Evolutionary conservation across 2,329 filamentous ascomycete species (phyloP).

Genomic region (Colletotrichum sp.): DNA sequence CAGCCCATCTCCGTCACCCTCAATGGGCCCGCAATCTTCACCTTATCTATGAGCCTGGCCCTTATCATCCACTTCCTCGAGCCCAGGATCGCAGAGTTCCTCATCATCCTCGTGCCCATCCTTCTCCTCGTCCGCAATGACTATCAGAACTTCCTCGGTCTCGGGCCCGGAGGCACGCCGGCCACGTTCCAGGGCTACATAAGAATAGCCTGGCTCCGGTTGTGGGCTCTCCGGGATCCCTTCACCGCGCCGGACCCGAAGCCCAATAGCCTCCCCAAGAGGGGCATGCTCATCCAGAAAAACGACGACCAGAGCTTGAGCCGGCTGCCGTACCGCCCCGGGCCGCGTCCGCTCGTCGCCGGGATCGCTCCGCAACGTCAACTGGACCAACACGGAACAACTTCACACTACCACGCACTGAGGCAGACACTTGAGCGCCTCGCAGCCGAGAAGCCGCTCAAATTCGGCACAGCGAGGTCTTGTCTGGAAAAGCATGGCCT

Average conservation of each 20-base stretch:
- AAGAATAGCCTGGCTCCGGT: constrained; percentile 72
- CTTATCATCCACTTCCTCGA: constrained; percentile 57
- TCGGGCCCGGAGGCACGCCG: constrained; percentile 83
- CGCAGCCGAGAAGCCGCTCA: constrained; percentile 45
- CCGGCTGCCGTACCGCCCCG: constrained; percentile 65
- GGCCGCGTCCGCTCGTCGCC: constrained; percentile 68
- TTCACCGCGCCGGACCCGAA: constrained; percentile 62
- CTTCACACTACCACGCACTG: constrained; percentile 60
- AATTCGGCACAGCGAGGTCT: constrained; percentile 67
- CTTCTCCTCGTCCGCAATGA: constrained; percentile 67
- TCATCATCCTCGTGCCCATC: constrained; percentile 55
- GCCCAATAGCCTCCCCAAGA: constrained; percentile 53
- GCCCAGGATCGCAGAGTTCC: constrained; percentile 49
- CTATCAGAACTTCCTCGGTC: constrained; percentile 75
- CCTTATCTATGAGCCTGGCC: constrained; percentile 50
- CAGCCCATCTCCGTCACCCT: constrained; percentile 59
- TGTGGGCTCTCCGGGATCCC: constrained; percentile 76
- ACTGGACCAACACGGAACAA: constrained; percentile 67
- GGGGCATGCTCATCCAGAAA: constrained; percentile 60
- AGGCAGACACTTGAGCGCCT: constrained; percentile 58
- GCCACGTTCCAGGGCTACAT: constrained; percentile 76
- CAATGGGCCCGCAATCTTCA: constrained; percentile 53
- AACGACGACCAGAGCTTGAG: constrained; percentile 18
- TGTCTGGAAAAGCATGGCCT: constrained; percentile 85
- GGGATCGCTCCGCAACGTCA: constrained; percentile 87